Conservation (phyloP, 1,284 basidiomycete species). For the Microbotryomycetes sp. region DNA sequence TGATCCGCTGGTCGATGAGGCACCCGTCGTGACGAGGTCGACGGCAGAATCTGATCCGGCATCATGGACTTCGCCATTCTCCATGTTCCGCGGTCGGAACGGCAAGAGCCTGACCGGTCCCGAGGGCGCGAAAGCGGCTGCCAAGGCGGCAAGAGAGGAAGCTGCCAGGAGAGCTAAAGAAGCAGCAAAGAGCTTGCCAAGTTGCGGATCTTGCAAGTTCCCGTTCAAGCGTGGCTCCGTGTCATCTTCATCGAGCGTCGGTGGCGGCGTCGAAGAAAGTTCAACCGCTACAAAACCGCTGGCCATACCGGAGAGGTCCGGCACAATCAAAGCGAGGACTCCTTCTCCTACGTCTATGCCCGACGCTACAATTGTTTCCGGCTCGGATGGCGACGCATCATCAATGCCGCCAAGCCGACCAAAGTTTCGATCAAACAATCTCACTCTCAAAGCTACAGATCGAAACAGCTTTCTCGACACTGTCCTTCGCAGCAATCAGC, state of each 20-base stretch:
- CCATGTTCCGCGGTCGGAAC: background rate
- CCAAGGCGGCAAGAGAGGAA: constrained; percentile 25
- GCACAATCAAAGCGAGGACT: background rate
- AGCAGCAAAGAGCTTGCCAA: constrained; percentile 10
- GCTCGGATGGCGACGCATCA: background rate
- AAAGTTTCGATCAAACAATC: background rate
- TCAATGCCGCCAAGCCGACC: background rate
- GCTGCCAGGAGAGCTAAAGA: constrained; percentile 16
- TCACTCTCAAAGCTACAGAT: background rate
- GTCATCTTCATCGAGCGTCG: background rate
- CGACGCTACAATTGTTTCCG: background rate
- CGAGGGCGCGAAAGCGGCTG: constrained; percentile 26
- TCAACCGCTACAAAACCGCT: too few species aligned
- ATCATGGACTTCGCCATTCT: background rate
- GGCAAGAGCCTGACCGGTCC: constrained; percentile 15
- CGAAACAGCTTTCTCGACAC: background rate
- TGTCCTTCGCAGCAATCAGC: too few species aligned
- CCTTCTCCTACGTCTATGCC: background rate
- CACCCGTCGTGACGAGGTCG: constrained; percentile 2
- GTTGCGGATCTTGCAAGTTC: background rate
- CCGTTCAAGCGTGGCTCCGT: background rate
- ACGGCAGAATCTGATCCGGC: background rate
- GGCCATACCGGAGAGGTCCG: background rate
- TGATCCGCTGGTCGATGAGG: constrained; percentile 9
- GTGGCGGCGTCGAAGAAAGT: too few species aligned